Evolutionary conservation across 2,329 filamentous ascomycete genomes (phyloP).

Genomic region (Fusarium palustre): DNA sequence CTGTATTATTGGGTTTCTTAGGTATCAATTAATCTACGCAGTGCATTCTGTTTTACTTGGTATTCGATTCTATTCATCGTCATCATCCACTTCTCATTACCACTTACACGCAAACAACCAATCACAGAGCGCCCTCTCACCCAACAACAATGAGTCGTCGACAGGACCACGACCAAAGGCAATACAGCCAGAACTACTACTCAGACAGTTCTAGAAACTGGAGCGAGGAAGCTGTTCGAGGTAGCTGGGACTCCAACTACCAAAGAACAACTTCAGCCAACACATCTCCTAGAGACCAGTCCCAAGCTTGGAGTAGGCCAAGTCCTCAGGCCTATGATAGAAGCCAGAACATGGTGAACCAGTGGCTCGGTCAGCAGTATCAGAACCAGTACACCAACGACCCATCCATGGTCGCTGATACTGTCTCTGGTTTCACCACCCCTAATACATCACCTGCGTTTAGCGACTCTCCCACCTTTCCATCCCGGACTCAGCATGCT

Average conservation of each 20-base stretch:
- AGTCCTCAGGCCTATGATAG: conserved; percentile 35
- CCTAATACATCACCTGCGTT: conserved; percentile 45
- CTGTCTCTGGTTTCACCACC: conserved; percentile 43
- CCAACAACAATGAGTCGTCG: conserved; percentile 40
- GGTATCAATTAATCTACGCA: conserved; percentile 8
- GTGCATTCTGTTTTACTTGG: conserved; percentile 2
- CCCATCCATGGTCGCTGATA: conserved; percentile 25
- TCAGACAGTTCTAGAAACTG: conserved; percentile 46
- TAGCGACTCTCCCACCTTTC: conserved; percentile 45
- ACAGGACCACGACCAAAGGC: conserved; percentile 24
- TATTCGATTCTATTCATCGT: not conserved
- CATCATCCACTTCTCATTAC: not conserved
- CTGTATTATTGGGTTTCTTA: conserved; percentile 1
- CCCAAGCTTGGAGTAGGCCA: conserved; percentile 30
- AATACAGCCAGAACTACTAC: conserved; percentile 23
- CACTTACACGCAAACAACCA: conserved; percentile 30
- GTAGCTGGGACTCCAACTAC: conserved; percentile 44
- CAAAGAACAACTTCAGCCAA: conserved; percentile 38
- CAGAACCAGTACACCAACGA: conserved; percentile 40
- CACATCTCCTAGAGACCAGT: conserved; percentile 38
- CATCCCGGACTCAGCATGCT: conserved; percentile 22
- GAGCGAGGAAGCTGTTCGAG: conserved; percentile 47
- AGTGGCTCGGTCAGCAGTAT: conserved; percentile 44
- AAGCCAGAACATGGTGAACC: conserved; percentile 40
- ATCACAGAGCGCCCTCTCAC: conserved; percentile 14